Evolutionary conservation across 2,329 filamentous ascomycete species (phyloP), one percentile per base, ranked within the genome.

Genomic region (Pseudogymnoascus sp.): DNA sequence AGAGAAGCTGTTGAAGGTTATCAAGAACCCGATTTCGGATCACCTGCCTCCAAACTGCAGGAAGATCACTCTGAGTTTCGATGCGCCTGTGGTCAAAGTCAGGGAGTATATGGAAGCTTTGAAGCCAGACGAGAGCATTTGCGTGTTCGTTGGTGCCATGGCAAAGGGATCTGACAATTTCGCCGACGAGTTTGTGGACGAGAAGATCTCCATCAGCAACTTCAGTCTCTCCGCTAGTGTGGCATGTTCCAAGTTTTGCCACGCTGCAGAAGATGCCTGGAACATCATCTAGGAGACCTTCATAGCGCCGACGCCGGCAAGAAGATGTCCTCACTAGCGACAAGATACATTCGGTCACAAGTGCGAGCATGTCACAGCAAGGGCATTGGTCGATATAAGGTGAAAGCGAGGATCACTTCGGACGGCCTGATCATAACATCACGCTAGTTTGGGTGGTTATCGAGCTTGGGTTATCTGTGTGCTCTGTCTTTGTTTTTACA

Each of bases 161-260:
- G 95, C 95, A 65, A 97, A 97, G 80, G 95, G 95, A 17, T 85
- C 87, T 62, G 95, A 99, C 75, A 93, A 91, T 77, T 99, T 99
- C 75, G 95, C 95, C 67, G 95, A 99, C 74, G 84, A 85, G 42
- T 91, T 90, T 77, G 96, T 97, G 72, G 93, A 97, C 74, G 95
- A 99, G 78, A 91, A 96, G 72, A 97, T 99, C 74, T 91, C 90
- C 71, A 97, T 99, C 79, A 97, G 93, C 82, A 96, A 97, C 77
- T 99, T 90, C 83, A 96, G 93, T 73, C 83, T 99, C 67, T 96
- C 91, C 73, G 95, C 95, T 66, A 97, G 93, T 80, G 95, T 99
- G 66, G 93, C 95, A 46, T 99, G 95, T 83, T 97, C 93, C 85
- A 99, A 97, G 77, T 97, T 99, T 82, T 97, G 95, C 78, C 95